These are phyloP conservation scores for Diaporthe destruens DNA, from an alignment of 2,329 filamentous ascomycete genomes.

Conservation along the genomic window DNA sequence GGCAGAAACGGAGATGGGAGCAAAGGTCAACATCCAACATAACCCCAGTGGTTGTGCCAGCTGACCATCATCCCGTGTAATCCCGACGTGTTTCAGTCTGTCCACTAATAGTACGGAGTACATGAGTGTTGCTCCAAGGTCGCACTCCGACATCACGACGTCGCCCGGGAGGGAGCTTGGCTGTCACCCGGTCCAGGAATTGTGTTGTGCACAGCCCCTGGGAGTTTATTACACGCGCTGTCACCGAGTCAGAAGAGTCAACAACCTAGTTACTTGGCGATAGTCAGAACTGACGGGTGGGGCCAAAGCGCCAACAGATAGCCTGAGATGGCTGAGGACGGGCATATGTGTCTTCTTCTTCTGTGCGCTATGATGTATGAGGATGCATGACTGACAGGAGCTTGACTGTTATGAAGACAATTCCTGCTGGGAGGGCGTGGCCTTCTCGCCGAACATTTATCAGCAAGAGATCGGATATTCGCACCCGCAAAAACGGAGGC, in stretches of 20 bases:
- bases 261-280: slow-evolving; percentile 1
- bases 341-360: not conserved
- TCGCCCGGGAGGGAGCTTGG: slow-evolving; percentile 20
- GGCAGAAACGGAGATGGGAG: not conserved
- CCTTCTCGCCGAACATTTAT: not conserved
- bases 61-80: slow-evolving; percentile 1
- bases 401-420: not conserved
- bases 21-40: too few species aligned
- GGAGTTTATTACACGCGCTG: not conserved
- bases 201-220: not conserved
- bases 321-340: not conserved
- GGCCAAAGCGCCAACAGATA: not conserved
- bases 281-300: too few species aligned
- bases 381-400: not conserved
- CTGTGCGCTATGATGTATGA: too few species aligned
- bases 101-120: not conserved
- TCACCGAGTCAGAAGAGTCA: not conserved
- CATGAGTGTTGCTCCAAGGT: slow-evolving; percentile 7
- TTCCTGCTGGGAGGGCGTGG: too few species aligned
- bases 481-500: too few species aligned
- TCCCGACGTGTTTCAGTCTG: not conserved
- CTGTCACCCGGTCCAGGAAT: slow-evolving; percentile 13
- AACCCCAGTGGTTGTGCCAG: not conserved
- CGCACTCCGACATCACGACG: slow-evolving; percentile 19
- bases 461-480: too few species aligned